phyloP scores from a whole-genome alignment of 306 rosid genomes.

The Prunus dulcis region DNA sequence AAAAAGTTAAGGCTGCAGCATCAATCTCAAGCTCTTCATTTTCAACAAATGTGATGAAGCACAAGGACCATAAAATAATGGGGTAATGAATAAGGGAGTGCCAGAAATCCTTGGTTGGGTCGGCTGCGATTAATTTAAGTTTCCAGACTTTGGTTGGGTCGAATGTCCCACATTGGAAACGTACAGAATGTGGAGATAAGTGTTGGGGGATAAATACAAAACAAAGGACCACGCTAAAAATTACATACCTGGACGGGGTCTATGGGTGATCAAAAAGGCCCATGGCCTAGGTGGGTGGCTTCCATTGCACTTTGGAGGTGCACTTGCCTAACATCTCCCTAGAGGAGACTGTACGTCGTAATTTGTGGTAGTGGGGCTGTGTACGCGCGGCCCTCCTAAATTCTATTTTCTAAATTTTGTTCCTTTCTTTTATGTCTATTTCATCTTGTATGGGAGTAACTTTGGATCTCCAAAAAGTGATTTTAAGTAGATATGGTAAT shows the following conservation, averaged over 20 bases:
- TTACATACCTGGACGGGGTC: slow-evolving; percentile 57
- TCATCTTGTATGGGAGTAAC: too few relatives aligned
- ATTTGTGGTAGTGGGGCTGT: slow-evolving; percentile 51
- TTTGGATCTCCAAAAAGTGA: too few relatives aligned
- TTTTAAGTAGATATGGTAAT: too few relatives aligned
- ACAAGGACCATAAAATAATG: too few relatives aligned
- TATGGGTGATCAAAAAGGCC: slow-evolving; percentile 41
- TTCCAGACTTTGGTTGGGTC: background rate
- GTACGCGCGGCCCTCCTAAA: slow-evolving; percentile 52
- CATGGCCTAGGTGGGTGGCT: slow-evolving; percentile 48
- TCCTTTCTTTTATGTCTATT: background rate
- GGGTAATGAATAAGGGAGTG: background rate
- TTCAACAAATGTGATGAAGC: background rate
- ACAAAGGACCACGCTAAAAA: rapidly evolving
- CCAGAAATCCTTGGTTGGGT: background rate
- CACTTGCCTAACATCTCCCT: slow-evolving; percentile 49
- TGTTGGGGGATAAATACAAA: slow-evolving; percentile 3
- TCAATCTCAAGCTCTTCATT: too few relatives aligned
- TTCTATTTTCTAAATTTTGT: rapidly evolving
- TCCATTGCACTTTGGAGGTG: slow-evolving; percentile 43
- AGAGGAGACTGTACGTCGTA: slow-evolving; percentile 46
- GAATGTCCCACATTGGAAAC: slow-evolving; percentile 31
- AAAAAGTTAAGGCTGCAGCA: too few relatives aligned
- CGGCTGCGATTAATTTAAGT: too few relatives aligned
- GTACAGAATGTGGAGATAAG: background rate